Conservation (phyloP, 2,329 filamentous ascomycete genomes). For the Xylariaceae sp. region DNA sequence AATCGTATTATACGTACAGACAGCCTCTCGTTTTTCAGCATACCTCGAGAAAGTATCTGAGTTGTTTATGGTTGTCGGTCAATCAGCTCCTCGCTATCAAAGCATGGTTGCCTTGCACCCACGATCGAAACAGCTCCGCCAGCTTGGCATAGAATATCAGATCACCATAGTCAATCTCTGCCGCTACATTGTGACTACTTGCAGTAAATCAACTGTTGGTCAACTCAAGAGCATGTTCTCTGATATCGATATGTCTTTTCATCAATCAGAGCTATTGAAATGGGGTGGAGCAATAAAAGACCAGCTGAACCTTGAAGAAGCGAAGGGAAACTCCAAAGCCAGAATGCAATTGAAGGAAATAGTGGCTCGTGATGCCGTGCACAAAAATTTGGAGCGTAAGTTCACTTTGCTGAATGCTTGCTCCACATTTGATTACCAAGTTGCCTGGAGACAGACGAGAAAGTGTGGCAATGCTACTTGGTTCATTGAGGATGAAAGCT, state of each 20-base stretch:
- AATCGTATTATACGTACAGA: constrained; percentile 20
- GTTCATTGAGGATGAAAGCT: constrained; percentile 10
- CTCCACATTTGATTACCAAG: constrained; percentile 39
- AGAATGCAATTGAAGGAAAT: background rate
- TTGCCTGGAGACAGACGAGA: constrained; percentile 38
- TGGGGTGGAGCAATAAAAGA: constrained; percentile 37
- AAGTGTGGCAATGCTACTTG: constrained; percentile 36
- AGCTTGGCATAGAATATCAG: constrained; percentile 39
- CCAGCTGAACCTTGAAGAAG: constrained; percentile 14
- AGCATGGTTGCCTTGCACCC: constrained; percentile 37
- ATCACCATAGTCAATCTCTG: constrained; percentile 38
- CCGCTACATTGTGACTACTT: constrained; percentile 31
- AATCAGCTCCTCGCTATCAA: constrained; percentile 38
- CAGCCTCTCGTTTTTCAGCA: constrained; percentile 27
- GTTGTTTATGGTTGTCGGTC: constrained; percentile 39
- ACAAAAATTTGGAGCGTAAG: constrained; percentile 9
- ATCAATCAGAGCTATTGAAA: constrained; percentile 31
- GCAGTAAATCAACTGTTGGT: constrained; percentile 29
- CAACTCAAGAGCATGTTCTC: constrained; percentile 31
- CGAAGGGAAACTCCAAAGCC: constrained; percentile 1
- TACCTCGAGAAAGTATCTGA: constrained; percentile 38
- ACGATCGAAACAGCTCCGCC: constrained; percentile 34
- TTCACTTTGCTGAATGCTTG: constrained; percentile 34
- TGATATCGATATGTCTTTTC: constrained; percentile 31
- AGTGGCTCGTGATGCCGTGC: background rate